Evolutionary conservation across 306 rosid genomes (phyloP), one percentile per base, ranked within the genome.

Genomic region (Dalbergia cultrata): DNA sequence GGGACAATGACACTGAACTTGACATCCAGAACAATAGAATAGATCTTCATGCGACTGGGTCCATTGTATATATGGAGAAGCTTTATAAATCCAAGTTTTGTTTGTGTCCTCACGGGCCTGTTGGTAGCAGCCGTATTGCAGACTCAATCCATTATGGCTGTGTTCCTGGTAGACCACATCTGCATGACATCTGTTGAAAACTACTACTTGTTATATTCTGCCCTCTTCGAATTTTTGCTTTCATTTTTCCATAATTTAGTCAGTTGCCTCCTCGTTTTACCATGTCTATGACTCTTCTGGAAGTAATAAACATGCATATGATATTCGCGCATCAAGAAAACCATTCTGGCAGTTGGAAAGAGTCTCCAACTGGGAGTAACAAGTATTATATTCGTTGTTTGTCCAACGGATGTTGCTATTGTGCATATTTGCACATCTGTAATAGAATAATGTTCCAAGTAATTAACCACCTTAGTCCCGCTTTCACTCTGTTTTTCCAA

Each of bases 71-170:
- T 33, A 41, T 57, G 60, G 69, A 76, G 47, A 71, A 70, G 17
- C 82, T 76, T 44, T 67, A 75, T 53, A 47, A 53, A 52, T 62
- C 73, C 61, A 76, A 70, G 62, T 76, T 53, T 72, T 83, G 86
- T 64, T 10, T 77, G 57, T 83, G 86, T 70, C 74, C 79, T 53
- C 26, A 50, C n/a, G 86, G 82, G 3, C 80, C 78, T 57, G 18
- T 65, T 16, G 70, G 73, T 39, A 37, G 64, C 72, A 61, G 73
- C 71, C 79, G 74, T 54, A 64, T 83, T 16, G 75, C 79, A 14
- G 74, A 71, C 80, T 78, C 86, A 4, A 83, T 83, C 80, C 83
- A 57, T 75, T 73, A 73, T 37, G 86, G 83, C 44, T 83, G 86
- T 78, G 54, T 78, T 78, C 86, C 86, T 37, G 86, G 83, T 78